Evolutionary conservation across 306 rosid genomes (phyloP).

Genomic region (Cicer pinnatifidum): DNA sequence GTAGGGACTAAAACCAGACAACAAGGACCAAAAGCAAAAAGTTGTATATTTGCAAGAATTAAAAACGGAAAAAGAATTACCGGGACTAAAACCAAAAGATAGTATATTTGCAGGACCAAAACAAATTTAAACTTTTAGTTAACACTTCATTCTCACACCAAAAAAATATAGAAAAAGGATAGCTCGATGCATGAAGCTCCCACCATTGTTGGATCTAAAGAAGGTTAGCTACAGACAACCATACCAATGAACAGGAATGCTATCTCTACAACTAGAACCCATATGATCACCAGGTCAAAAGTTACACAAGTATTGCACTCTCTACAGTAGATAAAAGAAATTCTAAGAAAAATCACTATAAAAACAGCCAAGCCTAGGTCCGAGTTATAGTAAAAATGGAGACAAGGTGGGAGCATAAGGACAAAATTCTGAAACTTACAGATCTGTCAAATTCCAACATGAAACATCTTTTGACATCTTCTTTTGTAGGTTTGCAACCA

Average conservation of each 20-base stretch:
- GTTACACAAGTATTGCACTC: neutral
- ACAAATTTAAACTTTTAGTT: neutral
- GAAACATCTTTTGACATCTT: constrained; percentile 98
- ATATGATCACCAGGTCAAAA: constrained; percentile 1
- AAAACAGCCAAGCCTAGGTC: constrained; percentile 13
- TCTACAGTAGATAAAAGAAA: constrained; percentile 1
- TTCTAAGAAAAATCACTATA: constrained; percentile 24
- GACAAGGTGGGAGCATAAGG: constrained; percentile 23
- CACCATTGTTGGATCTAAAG: neutral
- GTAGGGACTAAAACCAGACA: too few species aligned
- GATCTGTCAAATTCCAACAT: constrained; percentile 98
- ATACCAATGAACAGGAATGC: neutral
- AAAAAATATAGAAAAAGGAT: neutral
- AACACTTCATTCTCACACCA: constrained; percentile 31
- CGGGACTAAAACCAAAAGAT: too few species aligned
- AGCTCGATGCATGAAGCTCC: constrained; percentile 5
- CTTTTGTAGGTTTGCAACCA: constrained; percentile 94
- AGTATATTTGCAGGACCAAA: too few species aligned
- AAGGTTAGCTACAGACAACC: neutral
- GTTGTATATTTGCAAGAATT: too few species aligned
- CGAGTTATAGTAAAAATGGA: neutral
- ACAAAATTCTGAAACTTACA: constrained; percentile 57
- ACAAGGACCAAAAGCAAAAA: too few species aligned
- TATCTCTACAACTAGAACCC: constrained; percentile 6
- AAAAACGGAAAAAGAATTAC: too few species aligned